These are phyloP conservation scores for Wallacemonas sp. DNA, from an alignment of 208 protist species.

Conservation along the genomic window DNA sequence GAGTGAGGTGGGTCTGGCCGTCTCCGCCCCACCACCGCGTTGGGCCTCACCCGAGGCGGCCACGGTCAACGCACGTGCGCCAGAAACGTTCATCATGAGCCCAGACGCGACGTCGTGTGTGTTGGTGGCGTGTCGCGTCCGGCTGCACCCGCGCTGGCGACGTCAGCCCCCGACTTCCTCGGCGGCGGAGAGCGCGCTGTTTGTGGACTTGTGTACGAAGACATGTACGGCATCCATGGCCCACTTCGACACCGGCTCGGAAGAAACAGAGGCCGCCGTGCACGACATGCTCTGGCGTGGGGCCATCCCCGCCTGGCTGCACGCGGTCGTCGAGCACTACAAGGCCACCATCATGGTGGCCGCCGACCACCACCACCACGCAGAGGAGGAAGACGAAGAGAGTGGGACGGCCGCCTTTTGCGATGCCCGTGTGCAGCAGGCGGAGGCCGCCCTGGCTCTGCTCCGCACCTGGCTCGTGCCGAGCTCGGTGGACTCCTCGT, in stretches of 20 bases:
- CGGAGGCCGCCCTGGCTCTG: not conserved
- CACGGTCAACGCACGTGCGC: not conserved
- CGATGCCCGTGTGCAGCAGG: not conserved
- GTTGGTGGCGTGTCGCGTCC: constrained; percentile 54
- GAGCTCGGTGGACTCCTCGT: not conserved
- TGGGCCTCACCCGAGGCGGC: not conserved
- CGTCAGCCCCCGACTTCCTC: not conserved
- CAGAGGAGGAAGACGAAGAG: constrained; percentile 2
- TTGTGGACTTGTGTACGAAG: constrained; percentile 6
- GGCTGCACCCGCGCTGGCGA: constrained; percentile 28
- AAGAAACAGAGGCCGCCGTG: constrained; percentile 15
- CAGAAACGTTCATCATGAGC: constrained; percentile 38
- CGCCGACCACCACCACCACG: not conserved
- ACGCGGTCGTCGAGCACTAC: constrained; percentile 23
- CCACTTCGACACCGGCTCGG: constrained; percentile 48
- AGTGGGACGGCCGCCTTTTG: not conserved
- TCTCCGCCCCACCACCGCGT: constrained; percentile 9
- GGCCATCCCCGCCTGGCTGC: constrained; percentile 51
- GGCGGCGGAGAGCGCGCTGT: not conserved
- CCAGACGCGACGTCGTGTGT: constrained; percentile 64
- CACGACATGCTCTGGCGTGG: constrained; percentile 41
- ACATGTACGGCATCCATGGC: constrained; percentile 42
- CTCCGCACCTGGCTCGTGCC: not conserved
- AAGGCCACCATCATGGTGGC: not conserved
- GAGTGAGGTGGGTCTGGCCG: constrained; percentile 37